Percentiles rank a stretch among this genome's conserved stretches.
phyloP scores from a whole-genome alignment of 306 rosid genomes.

The Oemleria cerasiformis region DNA sequence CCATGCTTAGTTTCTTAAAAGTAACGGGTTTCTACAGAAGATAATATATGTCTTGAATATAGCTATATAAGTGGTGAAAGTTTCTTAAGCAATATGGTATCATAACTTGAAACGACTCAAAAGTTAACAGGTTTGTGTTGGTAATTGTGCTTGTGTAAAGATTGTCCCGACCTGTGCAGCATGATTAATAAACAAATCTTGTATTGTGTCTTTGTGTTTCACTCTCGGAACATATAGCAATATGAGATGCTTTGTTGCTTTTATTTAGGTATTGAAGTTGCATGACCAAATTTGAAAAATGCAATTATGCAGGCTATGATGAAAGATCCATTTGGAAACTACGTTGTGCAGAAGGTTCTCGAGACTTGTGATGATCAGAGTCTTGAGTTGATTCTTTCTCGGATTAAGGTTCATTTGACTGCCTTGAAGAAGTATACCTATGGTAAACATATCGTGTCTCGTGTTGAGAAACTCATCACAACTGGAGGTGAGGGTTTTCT shows the following conservation, averaged over 20 bases:
- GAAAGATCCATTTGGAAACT: slow-evolving; percentile 98
- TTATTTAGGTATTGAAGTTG: background rate
- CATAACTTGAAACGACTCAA: background rate
- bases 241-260: background rate
- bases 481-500: slow-evolving; percentile 67
- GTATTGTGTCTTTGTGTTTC: too few species aligned
- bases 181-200: background rate
- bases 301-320: slow-evolving; percentile 76
- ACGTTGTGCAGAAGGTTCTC: slow-evolving; percentile 92
- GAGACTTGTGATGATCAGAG: slow-evolving; percentile 89
- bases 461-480: slow-evolving; percentile 91
- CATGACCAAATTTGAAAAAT: slow-evolving; percentile 18
- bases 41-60: background rate
- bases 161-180: background rate
- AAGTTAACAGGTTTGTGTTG: background rate
- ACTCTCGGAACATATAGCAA: background rate
- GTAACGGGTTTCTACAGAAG: background rate
- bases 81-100: background rate
- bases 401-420: slow-evolving; percentile 91
- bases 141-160: background rate
- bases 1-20: slow-evolving; percentile 8
- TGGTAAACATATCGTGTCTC: slow-evolving; percentile 92
- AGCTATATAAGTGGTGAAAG: background rate
- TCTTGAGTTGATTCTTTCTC: slow-evolving; percentile 84
- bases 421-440: slow-evolving; percentile 87